Evolutionary conservation across 371 early-diverging fungal species (phyloP).

Genomic region (Circinella umbellata): DNA sequence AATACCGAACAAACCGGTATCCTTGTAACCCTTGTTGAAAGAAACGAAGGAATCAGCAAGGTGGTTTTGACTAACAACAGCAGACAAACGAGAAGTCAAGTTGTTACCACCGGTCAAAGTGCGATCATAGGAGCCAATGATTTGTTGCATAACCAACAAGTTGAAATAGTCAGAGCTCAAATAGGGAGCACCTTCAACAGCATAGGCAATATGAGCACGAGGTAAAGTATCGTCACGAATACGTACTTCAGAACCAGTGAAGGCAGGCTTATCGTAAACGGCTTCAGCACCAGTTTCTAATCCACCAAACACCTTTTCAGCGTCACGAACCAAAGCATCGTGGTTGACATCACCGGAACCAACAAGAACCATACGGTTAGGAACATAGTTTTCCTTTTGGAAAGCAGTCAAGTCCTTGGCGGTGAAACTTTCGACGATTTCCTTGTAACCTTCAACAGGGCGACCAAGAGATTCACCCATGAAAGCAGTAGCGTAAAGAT

Average conservation of each 20-base stretch:
- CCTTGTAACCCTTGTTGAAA: constrained; percentile 94
- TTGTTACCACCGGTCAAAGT: constrained; percentile 81
- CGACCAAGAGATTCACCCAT: constrained; percentile 86
- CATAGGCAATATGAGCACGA: constrained; percentile 91
- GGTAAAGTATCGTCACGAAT: constrained; percentile 89
- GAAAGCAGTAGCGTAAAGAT: constrained; percentile 93
- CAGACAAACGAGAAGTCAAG: constrained; percentile 83
- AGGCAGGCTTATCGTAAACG: constrained; percentile 58
- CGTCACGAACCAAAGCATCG: constrained; percentile 85
- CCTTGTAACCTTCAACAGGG: constrained; percentile 88
- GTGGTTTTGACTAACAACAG: constrained; percentile 74
- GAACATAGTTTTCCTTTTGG: constrained; percentile 85
- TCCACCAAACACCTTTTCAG: constrained; percentile 85
- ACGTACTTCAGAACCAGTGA: constrained; percentile 90
- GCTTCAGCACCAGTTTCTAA: constrained; percentile 46
- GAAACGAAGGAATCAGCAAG: constrained; percentile 93
- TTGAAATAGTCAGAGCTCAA: constrained; percentile 90
- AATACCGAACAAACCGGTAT: constrained; percentile 94
- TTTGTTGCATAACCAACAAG: constrained; percentile 85
- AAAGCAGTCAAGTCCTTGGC: constrained; percentile 81
- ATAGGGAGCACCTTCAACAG: constrained; percentile 92
- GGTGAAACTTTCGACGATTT: constrained; percentile 83
- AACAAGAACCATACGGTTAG: constrained; percentile 90
- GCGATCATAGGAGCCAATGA: constrained; percentile 93
- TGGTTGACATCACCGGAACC: constrained; percentile 93